Conservation (phyloP, 139 green algal species). For the Edaphochlamys debaryana region DNA sequence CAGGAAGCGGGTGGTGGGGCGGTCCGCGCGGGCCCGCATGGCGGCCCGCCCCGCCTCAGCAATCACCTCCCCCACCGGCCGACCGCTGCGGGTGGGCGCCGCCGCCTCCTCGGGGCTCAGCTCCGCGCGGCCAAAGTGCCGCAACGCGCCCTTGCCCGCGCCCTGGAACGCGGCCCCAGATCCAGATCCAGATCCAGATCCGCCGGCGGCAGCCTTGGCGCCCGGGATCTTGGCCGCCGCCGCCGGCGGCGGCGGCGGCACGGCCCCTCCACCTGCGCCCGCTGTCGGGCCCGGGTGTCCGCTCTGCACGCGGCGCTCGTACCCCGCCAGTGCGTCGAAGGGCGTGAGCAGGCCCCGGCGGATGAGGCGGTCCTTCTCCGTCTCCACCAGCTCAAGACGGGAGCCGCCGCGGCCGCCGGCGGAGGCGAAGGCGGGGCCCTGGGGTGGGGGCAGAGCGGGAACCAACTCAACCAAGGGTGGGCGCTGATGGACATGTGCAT, state of each 20-base stretch:
- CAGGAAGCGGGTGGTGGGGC: conserved; percentile 56
- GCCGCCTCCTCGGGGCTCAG: conserved; percentile 3
- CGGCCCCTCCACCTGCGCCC: too few species aligned
- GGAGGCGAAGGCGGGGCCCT: too few species aligned
- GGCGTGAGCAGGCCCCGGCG: conserved; percentile 86
- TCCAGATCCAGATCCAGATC: background rate
- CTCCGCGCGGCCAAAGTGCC: conserved; percentile 20
- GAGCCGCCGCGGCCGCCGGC: background rate
- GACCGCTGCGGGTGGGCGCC: conserved; percentile 19
- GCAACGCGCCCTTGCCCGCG: background rate
- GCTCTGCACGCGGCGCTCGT: conserved; percentile 70
- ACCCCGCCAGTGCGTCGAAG: conserved; percentile 85
- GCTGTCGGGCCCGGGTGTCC: too few species aligned
- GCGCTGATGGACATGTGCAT: too few species aligned
- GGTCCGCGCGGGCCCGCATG: conserved; percentile 16
- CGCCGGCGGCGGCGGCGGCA: conserved; percentile 1
- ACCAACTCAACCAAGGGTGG: too few species aligned
- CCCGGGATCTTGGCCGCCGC: background rate
- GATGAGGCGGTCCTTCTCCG: conserved; percentile 87
- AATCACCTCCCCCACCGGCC: conserved; percentile 54
- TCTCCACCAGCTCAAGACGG: conserved; percentile 72
- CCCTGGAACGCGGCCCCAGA: conserved; percentile 9
- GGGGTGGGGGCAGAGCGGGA: too few species aligned
- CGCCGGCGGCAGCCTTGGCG: background rate
- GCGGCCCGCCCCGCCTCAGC: conserved; percentile 48